Base-by-base conservation (phyloP, 352 stramenopile genomes). In the Elongisporangium senticosum region DNA sequence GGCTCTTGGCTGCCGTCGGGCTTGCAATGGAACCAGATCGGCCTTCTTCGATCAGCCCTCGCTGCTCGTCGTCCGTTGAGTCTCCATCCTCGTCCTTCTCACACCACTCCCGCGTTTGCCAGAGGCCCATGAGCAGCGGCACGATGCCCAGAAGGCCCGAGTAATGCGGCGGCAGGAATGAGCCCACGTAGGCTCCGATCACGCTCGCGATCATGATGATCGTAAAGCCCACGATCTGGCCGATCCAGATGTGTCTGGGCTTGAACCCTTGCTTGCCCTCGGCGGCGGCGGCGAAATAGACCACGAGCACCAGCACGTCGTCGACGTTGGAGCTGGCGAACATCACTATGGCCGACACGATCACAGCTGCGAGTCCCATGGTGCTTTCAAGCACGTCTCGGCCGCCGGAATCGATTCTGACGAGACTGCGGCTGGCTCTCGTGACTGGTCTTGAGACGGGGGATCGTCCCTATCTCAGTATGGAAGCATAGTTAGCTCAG, bases 211-310 rank as follows among this genome's bases (percentile, higher is more conserved):
- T 87, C 49, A 90, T 88, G 37, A 95, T 58, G 11, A 91, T 63
- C 4, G 85, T 95, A 67, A 95, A 95, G 51, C 91, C 77, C 4
- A 80, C 78, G 17, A 77, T 79, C 62, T 95, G 85, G 11, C 89
- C 52, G 49, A 90, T 88, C 72, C 92, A 83, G 69, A 93, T 83
- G 64, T 93, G 86, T 7, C 77, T 33, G 1, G 81, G 66, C 59
- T 89, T 89, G 51, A 90, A 69, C 5, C 50, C 74, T 17, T 75
- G 88, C 6, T 77, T 90, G 26, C 64, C 56, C 24, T 61, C 48
- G 51, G 53, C 49, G 11, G 58, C 63, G 33, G 28, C 53, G 6
- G 54, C 58, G 17, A 69, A 69, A 39, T 55, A 65, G 17, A 69
- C 54, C 15, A 65, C 51, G 1, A 69, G 40, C 47, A 60, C 58